These are phyloP conservation scores for Ormosia emarginata DNA, from an alignment of 306 rosid genomes.

Conservation along the genomic window DNA sequence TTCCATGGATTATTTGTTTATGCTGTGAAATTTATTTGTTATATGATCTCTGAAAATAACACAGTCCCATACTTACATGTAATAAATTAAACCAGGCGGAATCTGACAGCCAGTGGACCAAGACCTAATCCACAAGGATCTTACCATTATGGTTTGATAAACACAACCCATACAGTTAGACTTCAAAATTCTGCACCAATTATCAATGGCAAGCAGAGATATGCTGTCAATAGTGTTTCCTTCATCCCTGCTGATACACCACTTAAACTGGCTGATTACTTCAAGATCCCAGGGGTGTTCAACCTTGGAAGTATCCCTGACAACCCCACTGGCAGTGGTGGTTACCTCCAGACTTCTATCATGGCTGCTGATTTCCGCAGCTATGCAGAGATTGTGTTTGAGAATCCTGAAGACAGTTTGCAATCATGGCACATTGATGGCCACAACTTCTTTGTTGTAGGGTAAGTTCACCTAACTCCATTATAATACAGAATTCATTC, in stretches of 20 bases:
- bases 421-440: conserved; percentile 94
- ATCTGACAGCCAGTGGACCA: conserved; percentile 91
- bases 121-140: conserved; percentile 98
- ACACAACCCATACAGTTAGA: conserved; percentile 65
- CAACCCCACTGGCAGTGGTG: conserved; percentile 64
- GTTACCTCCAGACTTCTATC: conserved; percentile 76
- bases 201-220: conserved; percentile 83
- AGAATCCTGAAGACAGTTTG: conserved; percentile 67
- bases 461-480: conserved; percentile 42
- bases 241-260: conserved; percentile 81
- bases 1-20: neutral
- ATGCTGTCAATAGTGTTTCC: conserved; percentile 79
- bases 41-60: neutral
- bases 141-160: conserved; percentile 87
- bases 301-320: conserved; percentile 61
- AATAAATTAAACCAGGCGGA: conserved; percentile 44
- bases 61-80: neutral
- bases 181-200: conserved; percentile 69
- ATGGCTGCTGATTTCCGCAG: conserved; percentile 75
- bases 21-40: neutral
- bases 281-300: conserved; percentile 75
- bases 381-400: conserved; percentile 66
- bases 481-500: neutral
- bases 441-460: conserved; percentile 71
- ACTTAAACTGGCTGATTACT: conserved; percentile 80